A percentile compares a stretch with the other conserved stretches of the same genome.
Evolutionary conservation across 306 rosid species (phyloP).

Genomic region (Pachyrhizus erosus): DNA sequence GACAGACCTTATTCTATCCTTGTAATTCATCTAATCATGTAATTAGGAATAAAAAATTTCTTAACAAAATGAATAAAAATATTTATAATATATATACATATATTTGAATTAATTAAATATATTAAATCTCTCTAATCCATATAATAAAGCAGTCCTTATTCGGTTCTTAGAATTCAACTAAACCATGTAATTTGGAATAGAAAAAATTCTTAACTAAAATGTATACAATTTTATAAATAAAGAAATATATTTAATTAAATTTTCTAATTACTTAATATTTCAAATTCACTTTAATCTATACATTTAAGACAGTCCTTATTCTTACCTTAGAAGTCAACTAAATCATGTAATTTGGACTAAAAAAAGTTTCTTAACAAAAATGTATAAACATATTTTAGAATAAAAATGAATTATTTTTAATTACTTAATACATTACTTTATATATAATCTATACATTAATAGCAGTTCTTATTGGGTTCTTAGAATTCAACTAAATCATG

Average conservation of each 20-base stretch:
- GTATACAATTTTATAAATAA: too few relatives aligned
- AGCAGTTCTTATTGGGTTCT: neutral
- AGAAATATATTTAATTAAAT: too few relatives aligned
- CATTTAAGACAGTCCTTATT: too few relatives aligned
- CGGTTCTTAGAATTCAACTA: neutral
- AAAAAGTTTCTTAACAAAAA: too few relatives aligned
- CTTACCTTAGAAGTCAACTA: too few relatives aligned
- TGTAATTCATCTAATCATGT: neutral
- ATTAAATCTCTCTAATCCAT: neutral
- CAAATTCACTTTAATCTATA: too few relatives aligned
- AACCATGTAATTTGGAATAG: neutral
- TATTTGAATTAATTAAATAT: neutral
- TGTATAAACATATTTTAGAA: too few relatives aligned
- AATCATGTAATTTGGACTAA: neutral
- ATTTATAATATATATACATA: too few relatives aligned
- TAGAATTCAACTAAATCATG: neutral
- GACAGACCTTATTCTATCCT: neutral
- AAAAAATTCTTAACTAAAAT: neutral
- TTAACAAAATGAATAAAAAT: too few relatives aligned
- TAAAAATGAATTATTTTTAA: too few relatives aligned
- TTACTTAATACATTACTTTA: too few relatives aligned
- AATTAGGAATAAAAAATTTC: neutral
- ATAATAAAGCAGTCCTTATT: neutral
- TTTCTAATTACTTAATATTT: too few relatives aligned
- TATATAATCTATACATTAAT: neutral